A percentile compares a stretch with the other conserved stretches of the same genome.
Evolutionary conservation across 805 yeast genomes (phyloP).

Genomic region (Suhomyces kilbournensis): DNA sequence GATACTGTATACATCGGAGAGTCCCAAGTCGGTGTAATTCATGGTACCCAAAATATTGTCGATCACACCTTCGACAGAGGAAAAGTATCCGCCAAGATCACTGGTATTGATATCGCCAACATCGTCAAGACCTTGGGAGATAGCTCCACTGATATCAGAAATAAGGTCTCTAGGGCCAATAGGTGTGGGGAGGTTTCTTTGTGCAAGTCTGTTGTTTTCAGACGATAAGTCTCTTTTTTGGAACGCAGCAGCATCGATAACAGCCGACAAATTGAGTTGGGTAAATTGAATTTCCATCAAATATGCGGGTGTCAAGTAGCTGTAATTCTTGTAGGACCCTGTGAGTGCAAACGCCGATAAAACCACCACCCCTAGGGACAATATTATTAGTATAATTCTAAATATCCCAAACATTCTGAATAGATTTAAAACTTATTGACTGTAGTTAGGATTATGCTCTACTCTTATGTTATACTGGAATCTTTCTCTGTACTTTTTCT

Average conservation of each 20-base stretch:
- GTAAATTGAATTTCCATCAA: constrained; percentile 35
- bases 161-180: not conserved
- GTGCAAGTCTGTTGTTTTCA: not conserved
- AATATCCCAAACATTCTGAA: constrained; percentile 24
- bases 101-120: constrained; percentile 2
- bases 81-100: constrained; percentile 6
- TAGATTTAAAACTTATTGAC: not conserved
- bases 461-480: not conserved
- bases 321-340: constrained; percentile 36
- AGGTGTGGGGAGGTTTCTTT: not conserved
- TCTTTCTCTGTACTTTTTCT: not conserved
- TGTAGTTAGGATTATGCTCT: not conserved
- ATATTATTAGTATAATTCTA: constrained; percentile 29
- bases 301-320: constrained; percentile 34
- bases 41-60: constrained; percentile 17
- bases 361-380: constrained; percentile 30
- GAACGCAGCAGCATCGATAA: constrained; percentile 19
- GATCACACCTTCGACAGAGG: constrained; percentile 16
- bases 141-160: not conserved
- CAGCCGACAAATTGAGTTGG: constrained; percentile 28
- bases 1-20: constrained; percentile 39
- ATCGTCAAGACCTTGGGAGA: not conserved
- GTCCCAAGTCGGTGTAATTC: constrained; percentile 31
- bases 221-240: constrained; percentile 1
- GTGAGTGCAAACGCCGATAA: constrained; percentile 35